Conservation (phyloP, 2,329 filamentous ascomycete species). For the Stemphylium lycopersici region DNA sequence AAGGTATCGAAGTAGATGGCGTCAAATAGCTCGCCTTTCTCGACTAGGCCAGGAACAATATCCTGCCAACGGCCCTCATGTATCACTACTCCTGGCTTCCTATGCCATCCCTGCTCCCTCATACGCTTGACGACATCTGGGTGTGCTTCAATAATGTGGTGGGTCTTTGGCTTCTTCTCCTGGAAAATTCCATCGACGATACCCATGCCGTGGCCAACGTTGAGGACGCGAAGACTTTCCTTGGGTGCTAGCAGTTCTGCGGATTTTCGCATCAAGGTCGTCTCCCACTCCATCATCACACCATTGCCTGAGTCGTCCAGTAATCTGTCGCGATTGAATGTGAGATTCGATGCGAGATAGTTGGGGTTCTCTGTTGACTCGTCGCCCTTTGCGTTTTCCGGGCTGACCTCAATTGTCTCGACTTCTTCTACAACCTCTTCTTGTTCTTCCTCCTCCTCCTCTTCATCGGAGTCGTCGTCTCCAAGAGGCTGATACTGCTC, state of each 20-base stretch:
- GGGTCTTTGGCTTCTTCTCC: slow-evolving; percentile 50
- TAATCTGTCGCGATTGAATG: slow-evolving; percentile 55
- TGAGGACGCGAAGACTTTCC: slow-evolving; percentile 54
- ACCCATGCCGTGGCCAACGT: slow-evolving; percentile 59
- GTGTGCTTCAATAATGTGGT: slow-evolving; percentile 61
- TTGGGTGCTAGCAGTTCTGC: slow-evolving; percentile 51
- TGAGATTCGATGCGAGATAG: slow-evolving; percentile 56
- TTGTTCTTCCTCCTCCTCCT: slow-evolving; percentile 50
- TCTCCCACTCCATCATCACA: slow-evolving; percentile 62
- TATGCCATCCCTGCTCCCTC: slow-evolving; percentile 55
- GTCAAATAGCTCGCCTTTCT: slow-evolving; percentile 53
- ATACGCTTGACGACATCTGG: slow-evolving; percentile 55
- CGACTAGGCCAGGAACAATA: slow-evolving; percentile 53
- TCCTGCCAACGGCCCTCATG: slow-evolving; percentile 60
- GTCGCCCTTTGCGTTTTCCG: slow-evolving; percentile 30
- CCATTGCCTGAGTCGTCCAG: slow-evolving; percentile 57
- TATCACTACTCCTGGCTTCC: slow-evolving; percentile 56
- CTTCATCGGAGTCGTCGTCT: slow-evolving; percentile 60
- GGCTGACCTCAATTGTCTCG: slow-evolving; percentile 37
- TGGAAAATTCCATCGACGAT: slow-evolving; percentile 58
- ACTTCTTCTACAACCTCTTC: slow-evolving; percentile 39
- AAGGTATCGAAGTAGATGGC: slow-evolving; percentile 95
- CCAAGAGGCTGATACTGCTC: slow-evolving; percentile 79
- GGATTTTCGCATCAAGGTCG: slow-evolving; percentile 55
- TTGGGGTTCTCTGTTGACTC: slow-evolving; percentile 53